Evolutionary conservation across 2,329 filamentous ascomycete genomes (phyloP).

Genomic region (Talaromyces sp.): DNA sequence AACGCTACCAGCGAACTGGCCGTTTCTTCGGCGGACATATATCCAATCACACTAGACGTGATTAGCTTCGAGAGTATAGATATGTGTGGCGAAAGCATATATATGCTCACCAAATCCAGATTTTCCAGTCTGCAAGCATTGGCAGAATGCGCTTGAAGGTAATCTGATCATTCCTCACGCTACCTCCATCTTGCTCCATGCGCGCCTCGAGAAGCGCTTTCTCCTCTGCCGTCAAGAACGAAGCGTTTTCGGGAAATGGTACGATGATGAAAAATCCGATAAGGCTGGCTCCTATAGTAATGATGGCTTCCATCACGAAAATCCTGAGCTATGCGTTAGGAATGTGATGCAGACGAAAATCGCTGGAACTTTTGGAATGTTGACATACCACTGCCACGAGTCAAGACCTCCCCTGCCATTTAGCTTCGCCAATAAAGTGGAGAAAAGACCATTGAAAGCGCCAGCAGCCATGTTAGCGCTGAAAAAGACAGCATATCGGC

Average conservation of each 20-base stretch:
- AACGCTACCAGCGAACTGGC: conserved; percentile 23
- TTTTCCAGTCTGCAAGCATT: conserved; percentile 17
- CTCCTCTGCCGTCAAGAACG: conserved; percentile 11
- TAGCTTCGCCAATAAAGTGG: conserved; percentile 31
- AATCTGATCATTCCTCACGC: conserved; percentile 11
- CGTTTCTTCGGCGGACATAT: conserved; percentile 20
- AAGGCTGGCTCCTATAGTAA: conserved; percentile 16
- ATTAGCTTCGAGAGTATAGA: neutral
- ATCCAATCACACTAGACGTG: conserved; percentile 15
- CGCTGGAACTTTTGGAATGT: neutral
- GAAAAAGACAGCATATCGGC: conserved; percentile 33
- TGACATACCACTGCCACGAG: conserved; percentile 26
- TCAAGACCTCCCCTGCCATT: conserved; percentile 22
- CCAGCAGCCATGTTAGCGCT: conserved; percentile 35
- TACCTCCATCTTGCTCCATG: conserved; percentile 13
- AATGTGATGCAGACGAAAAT: neutral
- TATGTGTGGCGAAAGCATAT: neutral
- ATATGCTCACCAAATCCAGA: conserved; percentile 17
- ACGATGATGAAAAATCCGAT: conserved; percentile 14
- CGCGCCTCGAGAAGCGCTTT: conserved; percentile 12
- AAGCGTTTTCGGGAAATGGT: conserved; percentile 14
- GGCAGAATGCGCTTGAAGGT: conserved; percentile 9
- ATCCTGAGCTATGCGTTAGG: conserved; percentile 10
- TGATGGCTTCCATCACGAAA: conserved; percentile 23
- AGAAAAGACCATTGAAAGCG: conserved; percentile 36